phyloP scores from a whole-genome alignment of 805 yeast species.

The Starmerella bombicola region DNA sequence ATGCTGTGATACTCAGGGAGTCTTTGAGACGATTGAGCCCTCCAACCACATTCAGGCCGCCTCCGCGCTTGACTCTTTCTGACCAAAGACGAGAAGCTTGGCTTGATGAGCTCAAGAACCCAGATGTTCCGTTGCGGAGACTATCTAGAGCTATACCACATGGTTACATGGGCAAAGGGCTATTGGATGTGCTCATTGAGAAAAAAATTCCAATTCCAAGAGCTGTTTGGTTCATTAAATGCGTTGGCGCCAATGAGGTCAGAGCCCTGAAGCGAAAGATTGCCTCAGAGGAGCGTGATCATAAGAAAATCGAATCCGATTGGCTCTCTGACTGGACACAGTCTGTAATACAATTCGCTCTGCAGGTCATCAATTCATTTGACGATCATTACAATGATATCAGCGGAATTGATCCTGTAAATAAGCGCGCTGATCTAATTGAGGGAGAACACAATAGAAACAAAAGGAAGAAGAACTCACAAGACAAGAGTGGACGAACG shows the following conservation, averaged over 20 bases:
- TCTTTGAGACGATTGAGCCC: conserved; percentile 36
- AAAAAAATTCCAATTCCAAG: conserved; percentile 63
- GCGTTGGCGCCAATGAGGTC: conserved; percentile 71
- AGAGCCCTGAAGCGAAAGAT: conserved; percentile 42
- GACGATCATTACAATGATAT: background rate
- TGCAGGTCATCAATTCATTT: conserved; percentile 38
- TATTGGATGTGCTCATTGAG: conserved; percentile 56
- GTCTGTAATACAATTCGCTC: conserved; percentile 53
- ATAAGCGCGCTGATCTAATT: background rate
- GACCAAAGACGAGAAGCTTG: conserved; percentile 76
- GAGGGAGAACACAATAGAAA: background rate
- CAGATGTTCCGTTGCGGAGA: conserved; percentile 49
- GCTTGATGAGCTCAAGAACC: conserved; percentile 67
- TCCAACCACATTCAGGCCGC: conserved; percentile 55
- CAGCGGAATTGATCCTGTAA: background rate
- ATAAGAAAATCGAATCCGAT: conserved; percentile 33
- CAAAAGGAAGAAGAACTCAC: background rate
- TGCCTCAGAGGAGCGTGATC: conserved; percentile 5
- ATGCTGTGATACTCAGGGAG: conserved; percentile 39
- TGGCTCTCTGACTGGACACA: conserved; percentile 89
- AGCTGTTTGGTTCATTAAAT: conserved; percentile 83
- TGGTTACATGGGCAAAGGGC: conserved; percentile 61
- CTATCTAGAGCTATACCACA: conserved; percentile 78
- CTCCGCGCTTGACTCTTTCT: conserved; percentile 81
- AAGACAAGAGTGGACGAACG: background rate